Conservation (phyloP, 306 rosid genomes). For the Arachis stenosperma region DNA sequence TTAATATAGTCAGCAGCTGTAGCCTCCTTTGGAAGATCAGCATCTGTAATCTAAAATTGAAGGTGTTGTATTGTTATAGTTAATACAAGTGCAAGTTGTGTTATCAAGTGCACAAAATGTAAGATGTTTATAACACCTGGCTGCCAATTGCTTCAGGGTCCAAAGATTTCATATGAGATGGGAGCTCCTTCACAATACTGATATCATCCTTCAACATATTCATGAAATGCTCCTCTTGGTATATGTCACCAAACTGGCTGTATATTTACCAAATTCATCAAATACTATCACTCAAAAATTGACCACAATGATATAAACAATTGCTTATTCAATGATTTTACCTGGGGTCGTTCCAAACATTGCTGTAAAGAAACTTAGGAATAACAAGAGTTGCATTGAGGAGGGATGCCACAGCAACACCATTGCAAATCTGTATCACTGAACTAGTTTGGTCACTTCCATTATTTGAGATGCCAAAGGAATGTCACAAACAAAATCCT, state of each 20-base stretch:
- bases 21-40: conserved; percentile 91
- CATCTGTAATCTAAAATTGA: conserved; percentile 81
- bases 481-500: conserved; percentile 15
- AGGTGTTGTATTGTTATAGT: conserved; percentile 28
- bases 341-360: conserved; percentile 99
- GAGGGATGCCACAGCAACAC: conserved; percentile 86
- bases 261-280: conserved; percentile 24
- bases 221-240: conserved; percentile 85
- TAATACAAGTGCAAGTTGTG: conserved; percentile 12
- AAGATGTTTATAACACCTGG: conserved; percentile 65
- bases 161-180: conserved; percentile 67
- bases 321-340: conserved; percentile 25
- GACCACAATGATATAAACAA: neutral
- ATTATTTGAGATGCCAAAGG: conserved; percentile 37
- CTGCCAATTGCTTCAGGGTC: conserved; percentile 81
- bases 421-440: conserved; percentile 87
- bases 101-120: conserved; percentile 18
- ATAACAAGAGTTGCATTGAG: conserved; percentile 89
- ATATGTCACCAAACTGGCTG: conserved; percentile 96
- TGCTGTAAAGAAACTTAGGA: conserved; percentile 89
- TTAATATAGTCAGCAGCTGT: conserved; percentile 65
- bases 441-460: conserved; percentile 48
- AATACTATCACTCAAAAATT: neutral
- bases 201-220: conserved; percentile 70
- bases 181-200: conserved; percentile 74